Conservation (phyloP, 75 land plant species). For the Picea sitchensis region DNA sequence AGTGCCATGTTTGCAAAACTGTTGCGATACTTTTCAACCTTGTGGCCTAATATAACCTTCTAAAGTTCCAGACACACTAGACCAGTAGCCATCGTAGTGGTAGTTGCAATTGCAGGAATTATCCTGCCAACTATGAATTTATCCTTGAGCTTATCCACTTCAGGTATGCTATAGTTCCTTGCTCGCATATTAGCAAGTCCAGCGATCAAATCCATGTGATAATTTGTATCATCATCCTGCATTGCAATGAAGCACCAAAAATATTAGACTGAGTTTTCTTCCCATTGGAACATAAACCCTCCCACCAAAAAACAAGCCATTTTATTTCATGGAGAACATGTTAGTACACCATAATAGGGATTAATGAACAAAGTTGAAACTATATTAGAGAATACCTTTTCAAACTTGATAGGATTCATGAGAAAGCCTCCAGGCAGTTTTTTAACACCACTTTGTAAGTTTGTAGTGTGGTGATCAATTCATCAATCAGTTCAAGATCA, state of each 20-base stretch:
- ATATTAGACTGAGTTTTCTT: too few species aligned
- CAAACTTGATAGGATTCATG: too few species aligned
- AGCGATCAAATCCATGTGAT: slow-evolving; percentile 81
- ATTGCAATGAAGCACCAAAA: too few species aligned
- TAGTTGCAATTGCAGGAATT: slow-evolving; percentile 91
- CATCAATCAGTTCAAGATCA: slow-evolving; percentile 43
- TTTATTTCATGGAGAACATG: too few species aligned
- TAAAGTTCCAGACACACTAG: slow-evolving; percentile 89
- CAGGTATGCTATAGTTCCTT: slow-evolving; percentile 86
- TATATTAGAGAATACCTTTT: too few species aligned
- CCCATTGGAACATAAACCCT: too few species aligned
- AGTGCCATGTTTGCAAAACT: slow-evolving; percentile 87
- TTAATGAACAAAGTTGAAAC: too few species aligned
- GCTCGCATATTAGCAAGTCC: slow-evolving; percentile 93
- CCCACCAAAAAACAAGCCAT: too few species aligned
- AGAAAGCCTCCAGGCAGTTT: slow-evolving; percentile 46
- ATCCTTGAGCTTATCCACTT: slow-evolving; percentile 91
- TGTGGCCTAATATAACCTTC: slow-evolving; percentile 73
- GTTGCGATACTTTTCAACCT: slow-evolving; percentile 70
- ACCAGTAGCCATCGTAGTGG: slow-evolving; percentile 90
- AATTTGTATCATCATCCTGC: slow-evolving; percentile 89
- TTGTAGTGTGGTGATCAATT: slow-evolving; percentile 49
- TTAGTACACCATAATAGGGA: too few species aligned
- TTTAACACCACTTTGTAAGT: slow-evolving; percentile 22
- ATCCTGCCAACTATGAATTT: slow-evolving; percentile 90